These are phyloP conservation scores for Pistacia atlantica DNA, from an alignment of 345 rosid genomes.

Conservation along the genomic window DNA sequence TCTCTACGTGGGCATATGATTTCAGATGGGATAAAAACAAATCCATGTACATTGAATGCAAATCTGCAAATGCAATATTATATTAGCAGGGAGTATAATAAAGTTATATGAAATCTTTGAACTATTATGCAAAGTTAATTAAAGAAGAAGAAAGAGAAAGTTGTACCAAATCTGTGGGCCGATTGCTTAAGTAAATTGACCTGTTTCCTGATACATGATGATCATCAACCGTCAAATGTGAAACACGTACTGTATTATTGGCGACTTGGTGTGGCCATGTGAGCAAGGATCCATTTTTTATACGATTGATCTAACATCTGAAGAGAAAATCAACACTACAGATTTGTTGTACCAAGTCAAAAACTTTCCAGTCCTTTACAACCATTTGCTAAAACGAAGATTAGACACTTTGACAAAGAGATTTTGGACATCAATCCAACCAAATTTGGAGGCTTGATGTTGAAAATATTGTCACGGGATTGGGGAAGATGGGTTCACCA, in stretches of 20 bases:
- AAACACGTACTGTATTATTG: neutral
- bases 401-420: neutral
- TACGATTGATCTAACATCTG: too few species aligned
- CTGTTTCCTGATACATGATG: conserved; percentile 9
- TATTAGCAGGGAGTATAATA: neutral
- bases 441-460: neutral
- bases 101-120: neutral
- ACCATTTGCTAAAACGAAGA: neutral
- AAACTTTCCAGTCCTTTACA: neutral
- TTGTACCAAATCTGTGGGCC: neutral
- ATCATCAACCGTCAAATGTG: neutral
- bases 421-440: too few species aligned
- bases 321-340: neutral
- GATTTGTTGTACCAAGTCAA: neutral
- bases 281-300: neutral
- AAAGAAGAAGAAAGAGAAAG: neutral
- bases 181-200: conserved; percentile 18
- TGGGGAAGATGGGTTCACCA: too few species aligned
- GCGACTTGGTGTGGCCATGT: neutral
- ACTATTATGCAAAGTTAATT: neutral
- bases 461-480: neutral
- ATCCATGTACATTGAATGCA: conserved; percentile 14
- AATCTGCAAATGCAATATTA: conserved; percentile 5
- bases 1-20: neutral
- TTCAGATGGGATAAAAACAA: neutral